Conservation (phyloP, 495 filamentous ascomycete genomes). For the Halenospora varia region DNA sequence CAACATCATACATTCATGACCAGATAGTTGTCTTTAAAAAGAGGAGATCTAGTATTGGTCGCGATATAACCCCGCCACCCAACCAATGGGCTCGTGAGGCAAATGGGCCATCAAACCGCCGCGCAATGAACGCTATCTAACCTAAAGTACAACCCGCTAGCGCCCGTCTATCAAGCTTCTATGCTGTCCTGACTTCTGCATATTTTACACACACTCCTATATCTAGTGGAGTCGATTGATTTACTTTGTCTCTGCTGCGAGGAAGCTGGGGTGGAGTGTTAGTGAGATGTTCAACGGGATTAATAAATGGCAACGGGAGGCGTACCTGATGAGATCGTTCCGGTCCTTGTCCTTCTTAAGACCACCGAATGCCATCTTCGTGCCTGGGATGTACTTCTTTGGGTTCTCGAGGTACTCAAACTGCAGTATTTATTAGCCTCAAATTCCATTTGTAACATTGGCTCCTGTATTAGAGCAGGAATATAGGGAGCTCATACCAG, state of each 20-base stretch:
- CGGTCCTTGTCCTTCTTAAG: conserved; percentile 99
- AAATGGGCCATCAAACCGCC: not conserved
- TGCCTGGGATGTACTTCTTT: conserved; percentile 96
- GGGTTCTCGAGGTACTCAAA: conserved; percentile 90
- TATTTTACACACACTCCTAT: conserved; percentile 21
- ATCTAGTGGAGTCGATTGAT: not conserved
- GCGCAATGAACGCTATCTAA: conserved; percentile 20
- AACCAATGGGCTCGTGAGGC: not conserved
- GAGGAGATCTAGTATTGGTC: conserved; percentile 22
- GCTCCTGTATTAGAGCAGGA: no score
- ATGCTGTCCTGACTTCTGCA: conserved; percentile 7
- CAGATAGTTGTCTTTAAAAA: conserved; percentile 11
- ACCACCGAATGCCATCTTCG: conserved; percentile 99
- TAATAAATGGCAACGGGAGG: conserved; percentile 18
- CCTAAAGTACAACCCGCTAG: conserved; percentile 14
- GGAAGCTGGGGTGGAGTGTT: conserved; percentile 26
- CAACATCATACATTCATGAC: no score
- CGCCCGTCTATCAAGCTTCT: conserved; percentile 21
- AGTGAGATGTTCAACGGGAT: conserved; percentile 3
- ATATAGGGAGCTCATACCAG: no score
- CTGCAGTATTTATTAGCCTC: conserved; percentile 32
- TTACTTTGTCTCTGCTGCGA: conserved; percentile 27
- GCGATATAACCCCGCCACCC: not conserved
- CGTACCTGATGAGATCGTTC: conserved; percentile 98
- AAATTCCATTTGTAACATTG: not conserved